Conservation (phyloP, 139 green algal genomes). For the Pedinophyceae sp. region DNA sequence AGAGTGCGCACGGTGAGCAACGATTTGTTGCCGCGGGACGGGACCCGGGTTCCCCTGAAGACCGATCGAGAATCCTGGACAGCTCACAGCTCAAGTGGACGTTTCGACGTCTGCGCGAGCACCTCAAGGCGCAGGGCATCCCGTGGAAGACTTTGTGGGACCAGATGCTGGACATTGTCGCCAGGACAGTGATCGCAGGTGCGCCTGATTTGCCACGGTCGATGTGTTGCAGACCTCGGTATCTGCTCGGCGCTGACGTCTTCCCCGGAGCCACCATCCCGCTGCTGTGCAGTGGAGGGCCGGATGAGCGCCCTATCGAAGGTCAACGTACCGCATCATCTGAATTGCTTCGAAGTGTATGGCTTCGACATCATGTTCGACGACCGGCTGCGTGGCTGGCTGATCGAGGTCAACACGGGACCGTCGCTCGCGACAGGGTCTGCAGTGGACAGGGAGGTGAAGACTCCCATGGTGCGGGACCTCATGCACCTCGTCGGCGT, state of each 20-base stretch:
- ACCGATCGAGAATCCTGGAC: no score
- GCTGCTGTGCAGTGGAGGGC: slow-evolving; percentile 27
- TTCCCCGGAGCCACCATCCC: no score
- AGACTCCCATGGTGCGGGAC: slow-evolving; percentile 17
- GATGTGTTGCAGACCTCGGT: no score
- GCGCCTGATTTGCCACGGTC: no score
- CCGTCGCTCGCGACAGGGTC: slow-evolving; percentile 34
- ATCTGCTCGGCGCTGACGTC: no score
- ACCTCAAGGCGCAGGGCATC: slow-evolving; percentile 18
- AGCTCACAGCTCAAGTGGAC: no score
- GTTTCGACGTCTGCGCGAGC: slow-evolving; percentile 16
- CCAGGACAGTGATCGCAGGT: slow-evolving; percentile 25
- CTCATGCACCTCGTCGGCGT: neutral
- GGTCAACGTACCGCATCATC: slow-evolving; percentile 32
- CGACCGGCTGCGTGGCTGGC: slow-evolving; percentile 31
- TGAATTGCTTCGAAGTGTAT: slow-evolving; percentile 54
- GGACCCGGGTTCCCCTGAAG: no score
- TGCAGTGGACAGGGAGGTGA: slow-evolving; percentile 28
- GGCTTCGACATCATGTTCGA: slow-evolving; percentile 59
- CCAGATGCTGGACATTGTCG: slow-evolving; percentile 30
- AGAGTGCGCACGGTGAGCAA: no score
- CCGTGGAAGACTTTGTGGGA: slow-evolving; percentile 15
- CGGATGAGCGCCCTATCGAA: slow-evolving; percentile 37
- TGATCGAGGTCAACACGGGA: slow-evolving; percentile 47
- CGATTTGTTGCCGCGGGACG: no score